Evolutionary conservation across 208 protist species (phyloP), one percentile per base, ranked within the genome.

Genomic region (Leishmania major): DNA sequence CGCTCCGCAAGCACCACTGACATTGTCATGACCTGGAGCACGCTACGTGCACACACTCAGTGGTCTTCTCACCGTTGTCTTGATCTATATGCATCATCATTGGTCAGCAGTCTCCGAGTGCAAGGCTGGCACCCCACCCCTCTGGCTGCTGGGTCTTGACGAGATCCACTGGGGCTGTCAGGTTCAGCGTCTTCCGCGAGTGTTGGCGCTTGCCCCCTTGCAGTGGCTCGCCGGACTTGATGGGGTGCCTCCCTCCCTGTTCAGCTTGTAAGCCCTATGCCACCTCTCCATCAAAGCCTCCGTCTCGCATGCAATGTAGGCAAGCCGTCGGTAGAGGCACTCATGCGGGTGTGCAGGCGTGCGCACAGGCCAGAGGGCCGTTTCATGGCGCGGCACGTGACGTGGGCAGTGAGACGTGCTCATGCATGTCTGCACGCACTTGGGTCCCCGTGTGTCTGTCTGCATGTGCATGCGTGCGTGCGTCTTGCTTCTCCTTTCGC

Each of bases 181-280:
- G 75, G 94, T 47, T 90, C 31, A 90, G 93, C 17, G 84, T 83
- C 74, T 88, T 93, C 79, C 96, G 92, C 89, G 91, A 97, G 79
- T 88, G 81, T 76, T 97, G 94, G 94, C 88, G 90, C 79, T 43
- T 89, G 17, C 64, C 87, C 22, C 92, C 94, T 64, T 97, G 89
- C 86, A 94, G 94, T 81, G 92, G 94, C 37, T 80, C 80, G 35
- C 93, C 93, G 7, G 90, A 95, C 69, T 3, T 86, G 17, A 69
- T 89, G 64, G 84, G 82, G 19, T 81, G 71, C 8, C 64, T 47
- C 45, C 45, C 10, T 47, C 45, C 10, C 45, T 97, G 89, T 80
- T 87, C 83, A 28, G 43, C 43, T 4, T 45, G 43, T 45, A 45
- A 96, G 80, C 86, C 93, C 19, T 96, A 97, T 85, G 89, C 94